Evolutionary conservation across 345 rosid genomes (phyloP), one percentile per base, ranked within the genome.

Genomic region (Populus nigra): DNA sequence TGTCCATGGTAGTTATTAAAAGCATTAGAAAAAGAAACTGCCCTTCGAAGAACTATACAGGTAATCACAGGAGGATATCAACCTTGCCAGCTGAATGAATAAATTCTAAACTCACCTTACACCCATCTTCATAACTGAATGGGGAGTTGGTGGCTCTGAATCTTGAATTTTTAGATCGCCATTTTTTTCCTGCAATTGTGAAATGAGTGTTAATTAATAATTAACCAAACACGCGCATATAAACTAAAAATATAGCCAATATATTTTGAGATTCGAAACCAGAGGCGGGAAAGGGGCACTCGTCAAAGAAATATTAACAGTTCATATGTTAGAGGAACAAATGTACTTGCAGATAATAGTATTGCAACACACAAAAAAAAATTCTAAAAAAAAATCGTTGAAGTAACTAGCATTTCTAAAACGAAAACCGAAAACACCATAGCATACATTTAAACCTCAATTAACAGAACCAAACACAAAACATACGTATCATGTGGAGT

Each of bases 111-210:
- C 87, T 85, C 73, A 96, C 99, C 99, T 93, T 81, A 86, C 75
- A 80, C 90, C 83, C 91, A 92, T 90, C 86, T 90, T 96, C 80
- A 90, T 80, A 78, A 85, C 91, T 71, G 99, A 91, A 85, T 83
- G 90, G 72, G 99, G 98, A 81, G 98, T 96, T 77, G 90, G 92
- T 79, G 99, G 99, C 93, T 93, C 99, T 8, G 97, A 91, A 80
- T 93, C 98, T 81, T 89, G 97, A 84, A 86, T 81, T 86, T 89
- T 96, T 68, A 79, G 78, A 80, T 93, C 97, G 69, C 90, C 97
- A 85, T 90, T 90, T 85, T 89, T 90, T 72, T 93, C 99, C 99
- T 96, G 93, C 71, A 85, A 76, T 69, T 65, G 76, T 55, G 65
- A 81, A 71, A 41, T 66, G 13, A 80, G 72, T 35, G 50, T 20